Evolutionary conservation across 768 basidiomycete genomes (phyloP).

Genomic region (Kwoniella botswanensis): DNA sequence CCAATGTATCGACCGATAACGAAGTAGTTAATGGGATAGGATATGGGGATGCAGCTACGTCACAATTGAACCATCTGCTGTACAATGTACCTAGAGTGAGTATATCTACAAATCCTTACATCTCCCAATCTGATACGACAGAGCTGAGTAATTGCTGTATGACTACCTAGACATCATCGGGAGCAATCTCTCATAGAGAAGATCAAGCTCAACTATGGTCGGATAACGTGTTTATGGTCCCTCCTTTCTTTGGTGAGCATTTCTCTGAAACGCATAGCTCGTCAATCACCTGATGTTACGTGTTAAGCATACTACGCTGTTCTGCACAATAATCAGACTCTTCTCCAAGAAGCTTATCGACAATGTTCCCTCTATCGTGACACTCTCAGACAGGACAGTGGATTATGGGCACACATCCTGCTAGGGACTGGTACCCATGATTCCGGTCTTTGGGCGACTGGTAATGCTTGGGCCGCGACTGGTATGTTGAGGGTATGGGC

Average conservation of each 20-base stretch:
- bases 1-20: slow-evolving; percentile 38
- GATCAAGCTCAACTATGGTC: slow-evolving; percentile 58
- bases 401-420: slow-evolving; percentile 60
- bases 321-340: slow-evolving; percentile 56
- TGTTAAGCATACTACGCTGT: slow-evolving; percentile 58
- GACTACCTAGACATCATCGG: slow-evolving; percentile 47
- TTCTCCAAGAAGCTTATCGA: slow-evolving; percentile 60
- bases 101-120: not conserved
- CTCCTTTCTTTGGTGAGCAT: slow-evolving; percentile 60
- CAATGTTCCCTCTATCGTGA: slow-evolving; percentile 61
- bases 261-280: not conserved
- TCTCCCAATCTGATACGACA: rapidly evolving
- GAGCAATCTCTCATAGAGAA: slow-evolving; percentile 61
- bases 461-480: slow-evolving; percentile 61
- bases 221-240: slow-evolving; percentile 60
- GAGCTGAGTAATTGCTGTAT: not conserved
- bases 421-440: slow-evolving; percentile 46
- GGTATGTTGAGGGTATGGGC: slow-evolving; percentile 61
- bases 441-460: slow-evolving; percentile 59
- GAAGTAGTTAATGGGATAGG: slow-evolving; percentile 46
- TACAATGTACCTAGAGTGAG: slow-evolving; percentile 53
- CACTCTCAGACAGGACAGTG: slow-evolving; percentile 51
- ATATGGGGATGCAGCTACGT: slow-evolving; percentile 49
- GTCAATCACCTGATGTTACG: not conserved
- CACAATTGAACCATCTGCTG: slow-evolving; percentile 50